phyloP scores from a whole-genome alignment of 2,329 filamentous ascomycete species.

The Aspergillus cejpii region DNA sequence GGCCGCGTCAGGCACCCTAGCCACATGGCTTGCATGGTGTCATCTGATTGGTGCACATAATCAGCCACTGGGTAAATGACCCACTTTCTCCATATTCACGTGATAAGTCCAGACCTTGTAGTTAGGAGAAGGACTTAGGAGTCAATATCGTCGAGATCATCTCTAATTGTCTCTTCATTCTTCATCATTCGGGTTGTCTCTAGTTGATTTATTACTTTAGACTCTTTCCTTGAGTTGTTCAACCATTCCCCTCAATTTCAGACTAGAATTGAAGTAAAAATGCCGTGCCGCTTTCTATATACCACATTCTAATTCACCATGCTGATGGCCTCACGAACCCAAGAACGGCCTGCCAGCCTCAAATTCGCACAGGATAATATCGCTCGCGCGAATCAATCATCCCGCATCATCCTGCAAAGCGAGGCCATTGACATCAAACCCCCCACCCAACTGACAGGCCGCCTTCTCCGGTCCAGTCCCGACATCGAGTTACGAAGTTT shows the following conservation, averaged over 20 bases:
- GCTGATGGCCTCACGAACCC: not conserved
- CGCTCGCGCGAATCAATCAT: not conserved
- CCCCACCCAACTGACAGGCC: not conserved
- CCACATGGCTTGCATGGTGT: not conserved
- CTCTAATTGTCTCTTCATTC: too few species aligned
- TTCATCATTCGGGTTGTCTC: not conserved
- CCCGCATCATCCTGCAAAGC: not conserved
- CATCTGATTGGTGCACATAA: not conserved
- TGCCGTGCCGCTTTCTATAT: not conserved
- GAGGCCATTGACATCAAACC: not conserved
- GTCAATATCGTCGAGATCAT: not conserved
- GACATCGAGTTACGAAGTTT: not conserved
- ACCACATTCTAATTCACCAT: slow-evolving; percentile 5
- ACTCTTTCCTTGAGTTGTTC: not conserved
- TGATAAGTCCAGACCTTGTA: not conserved
- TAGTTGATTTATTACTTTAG: too few species aligned
- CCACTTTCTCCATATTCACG: not conserved
- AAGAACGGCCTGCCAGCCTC: not conserved
- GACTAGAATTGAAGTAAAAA: too few species aligned
- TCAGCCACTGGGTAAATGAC: not conserved
- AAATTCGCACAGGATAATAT: not conserved
- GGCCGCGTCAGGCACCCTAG: not conserved
- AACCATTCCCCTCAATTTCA: too few species aligned
- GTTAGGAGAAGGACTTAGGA: too few species aligned
- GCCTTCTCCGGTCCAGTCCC: not conserved